Conservation (phyloP, 768 basidiomycete genomes). For the Termitomyces sp. region DNA sequence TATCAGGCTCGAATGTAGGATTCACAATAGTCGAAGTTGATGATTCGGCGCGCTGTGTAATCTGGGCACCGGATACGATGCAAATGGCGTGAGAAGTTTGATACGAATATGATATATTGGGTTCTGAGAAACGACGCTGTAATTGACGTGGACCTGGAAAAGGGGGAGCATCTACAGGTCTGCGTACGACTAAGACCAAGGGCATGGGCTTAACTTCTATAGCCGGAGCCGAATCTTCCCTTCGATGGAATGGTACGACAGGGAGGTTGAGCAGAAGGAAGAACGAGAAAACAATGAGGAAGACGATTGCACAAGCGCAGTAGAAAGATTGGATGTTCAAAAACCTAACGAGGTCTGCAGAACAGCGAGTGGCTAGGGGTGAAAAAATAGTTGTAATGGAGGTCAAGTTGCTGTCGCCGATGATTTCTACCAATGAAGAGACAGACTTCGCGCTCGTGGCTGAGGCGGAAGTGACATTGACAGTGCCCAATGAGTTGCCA, state of each 20-base stretch:
- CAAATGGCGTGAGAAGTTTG: not conserved
- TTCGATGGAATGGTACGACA: not conserved
- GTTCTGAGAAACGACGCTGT: not conserved
- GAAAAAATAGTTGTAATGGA: not conserved
- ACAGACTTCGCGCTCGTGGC: not conserved
- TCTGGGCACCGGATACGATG: not conserved
- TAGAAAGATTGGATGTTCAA: not conserved
- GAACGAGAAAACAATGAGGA: not conserved
- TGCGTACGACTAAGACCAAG: not conserved
- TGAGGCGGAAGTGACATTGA: not conserved
- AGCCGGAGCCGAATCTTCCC: not conserved
- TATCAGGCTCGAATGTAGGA: too few species aligned
- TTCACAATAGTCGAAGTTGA: not conserved
- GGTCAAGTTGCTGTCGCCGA: not conserved
- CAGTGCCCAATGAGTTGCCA: not conserved
- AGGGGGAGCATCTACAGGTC: not conserved
- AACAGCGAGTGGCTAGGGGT: not conserved
- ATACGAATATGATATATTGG: not conserved
- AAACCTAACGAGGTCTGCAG: not conserved
- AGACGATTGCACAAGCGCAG: not conserved
- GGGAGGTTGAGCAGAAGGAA: not conserved
- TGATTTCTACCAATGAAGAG: not conserved
- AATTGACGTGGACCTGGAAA: not conserved
- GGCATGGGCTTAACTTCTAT: not conserved
- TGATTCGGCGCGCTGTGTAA: not conserved